Percentiles rank a stretch among this genome's conserved stretches.
Conservation (phyloP, 164 flowering plant genomes). For the Sedum album region DNA sequence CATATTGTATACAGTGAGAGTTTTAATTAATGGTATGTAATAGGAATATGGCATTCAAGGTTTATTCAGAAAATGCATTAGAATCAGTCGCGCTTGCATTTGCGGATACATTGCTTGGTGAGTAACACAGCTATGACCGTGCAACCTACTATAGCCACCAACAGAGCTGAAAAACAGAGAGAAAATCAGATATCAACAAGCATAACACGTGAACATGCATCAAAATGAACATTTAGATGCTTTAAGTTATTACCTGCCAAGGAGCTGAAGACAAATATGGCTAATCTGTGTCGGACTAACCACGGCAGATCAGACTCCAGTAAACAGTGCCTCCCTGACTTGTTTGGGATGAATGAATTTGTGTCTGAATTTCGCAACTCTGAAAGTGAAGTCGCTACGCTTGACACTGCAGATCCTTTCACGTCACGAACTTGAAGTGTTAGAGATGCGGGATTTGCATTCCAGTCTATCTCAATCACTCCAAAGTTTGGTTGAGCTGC, state of each 20-base stretch:
- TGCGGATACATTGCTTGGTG: constrained; percentile 18
- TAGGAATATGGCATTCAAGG: not conserved
- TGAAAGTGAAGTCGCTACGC: constrained; percentile 30
- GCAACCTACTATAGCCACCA: constrained; percentile 21
- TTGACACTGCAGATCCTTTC: constrained; percentile 35
- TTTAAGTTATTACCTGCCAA: constrained; percentile 30
- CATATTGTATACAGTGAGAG: too few relatives aligned
- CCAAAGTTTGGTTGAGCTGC: constrained; percentile 72
- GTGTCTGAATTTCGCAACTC: constrained; percentile 19
- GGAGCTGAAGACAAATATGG: constrained; percentile 34
- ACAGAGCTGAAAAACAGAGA: constrained; percentile 31
- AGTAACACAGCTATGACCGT: constrained; percentile 14
- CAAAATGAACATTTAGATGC: not conserved
- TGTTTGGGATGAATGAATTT: not conserved
- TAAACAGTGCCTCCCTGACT: constrained; percentile 30
- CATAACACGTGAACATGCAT: not conserved
- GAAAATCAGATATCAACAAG: not conserved
- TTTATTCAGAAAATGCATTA: not conserved
- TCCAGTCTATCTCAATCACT: constrained; percentile 60
- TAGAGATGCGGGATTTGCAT: constrained; percentile 40
- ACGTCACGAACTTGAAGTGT: constrained; percentile 49
- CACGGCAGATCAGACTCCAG: constrained; percentile 56
- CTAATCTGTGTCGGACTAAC: constrained; percentile 46
- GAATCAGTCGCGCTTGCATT: constrained; percentile 44
- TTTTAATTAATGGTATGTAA: not conserved